A percentile compares a stretch with the other conserved stretches of the same genome.
These are phyloP conservation scores for Eucalyptus lansdowneana DNA, from an alignment of 345 rosid species.

Conservation along the genomic window DNA sequence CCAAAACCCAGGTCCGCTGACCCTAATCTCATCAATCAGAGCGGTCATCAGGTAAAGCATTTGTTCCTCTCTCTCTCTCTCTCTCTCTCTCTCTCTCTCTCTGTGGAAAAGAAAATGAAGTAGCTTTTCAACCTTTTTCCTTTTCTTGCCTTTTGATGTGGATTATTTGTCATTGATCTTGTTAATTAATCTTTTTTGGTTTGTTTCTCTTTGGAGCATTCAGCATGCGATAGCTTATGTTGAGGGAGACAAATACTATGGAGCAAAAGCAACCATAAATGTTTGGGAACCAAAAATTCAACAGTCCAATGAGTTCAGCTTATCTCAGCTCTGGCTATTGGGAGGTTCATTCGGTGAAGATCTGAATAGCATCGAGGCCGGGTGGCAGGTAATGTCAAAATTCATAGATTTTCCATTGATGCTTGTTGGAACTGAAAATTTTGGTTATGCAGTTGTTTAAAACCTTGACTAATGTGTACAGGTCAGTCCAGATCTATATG, in stretches of 20 bases:
- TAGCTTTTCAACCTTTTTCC: neutral
- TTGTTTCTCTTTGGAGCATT: constrained; percentile 1
- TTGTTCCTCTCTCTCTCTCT: neutral
- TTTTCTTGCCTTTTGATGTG: neutral
- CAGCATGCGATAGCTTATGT: constrained; percentile 98
- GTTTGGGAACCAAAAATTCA: constrained; percentile 98
- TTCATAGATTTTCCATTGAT: neutral
- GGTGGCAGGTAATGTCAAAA: constrained; percentile 74
- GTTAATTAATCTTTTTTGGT: neutral
- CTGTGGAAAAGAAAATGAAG: neutral
- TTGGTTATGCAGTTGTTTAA: neutral
- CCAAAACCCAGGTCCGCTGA: constrained; percentile 90
- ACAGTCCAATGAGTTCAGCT: constrained; percentile 90
- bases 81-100: neutral
- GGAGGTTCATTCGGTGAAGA: constrained; percentile 98
- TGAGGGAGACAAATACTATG: constrained; percentile 80
- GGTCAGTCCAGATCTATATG: constrained; percentile 99
- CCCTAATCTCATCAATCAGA: constrained; percentile 68
- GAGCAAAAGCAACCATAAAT: constrained; percentile 94
- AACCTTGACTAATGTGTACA: constrained; percentile 9
- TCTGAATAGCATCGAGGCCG: constrained; percentile 97
- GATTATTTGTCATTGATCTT: neutral
- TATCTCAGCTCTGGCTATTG: constrained; percentile 93
- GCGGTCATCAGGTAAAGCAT: constrained; percentile 77
- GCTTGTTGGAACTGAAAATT: neutral